phyloP scores from a whole-genome alignment of 768 basidiomycete species.

The Rubroboletus satanas region DNA sequence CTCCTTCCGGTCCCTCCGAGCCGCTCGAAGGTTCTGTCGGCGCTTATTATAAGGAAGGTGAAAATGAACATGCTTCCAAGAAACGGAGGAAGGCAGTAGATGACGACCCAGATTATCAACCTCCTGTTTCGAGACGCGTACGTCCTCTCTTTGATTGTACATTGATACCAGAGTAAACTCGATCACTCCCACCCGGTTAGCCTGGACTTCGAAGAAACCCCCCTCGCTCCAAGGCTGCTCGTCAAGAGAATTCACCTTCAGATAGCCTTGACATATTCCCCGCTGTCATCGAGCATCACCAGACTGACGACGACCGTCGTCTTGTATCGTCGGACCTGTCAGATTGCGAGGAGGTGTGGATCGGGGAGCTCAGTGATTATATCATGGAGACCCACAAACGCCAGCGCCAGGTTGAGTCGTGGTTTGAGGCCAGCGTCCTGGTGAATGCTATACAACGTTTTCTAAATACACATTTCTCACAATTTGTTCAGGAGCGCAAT shows the following conservation, averaged over 20 bases:
- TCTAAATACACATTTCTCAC: not conserved
- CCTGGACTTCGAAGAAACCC: constrained; percentile 43
- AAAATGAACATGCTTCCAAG: constrained; percentile 34
- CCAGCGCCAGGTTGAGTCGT: constrained; percentile 66
- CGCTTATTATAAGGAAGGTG: constrained; percentile 31
- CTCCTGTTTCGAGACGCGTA: constrained; percentile 51
- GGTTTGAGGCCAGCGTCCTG: constrained; percentile 64
- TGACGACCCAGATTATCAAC: constrained; percentile 55
- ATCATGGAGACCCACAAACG: constrained; percentile 69
- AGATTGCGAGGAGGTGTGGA: constrained; percentile 77
- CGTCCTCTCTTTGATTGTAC: constrained; percentile 27
- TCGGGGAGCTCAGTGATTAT: constrained; percentile 64
- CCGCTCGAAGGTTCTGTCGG: constrained; percentile 14
- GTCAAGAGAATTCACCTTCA: constrained; percentile 27
- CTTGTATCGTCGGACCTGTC: constrained; percentile 74
- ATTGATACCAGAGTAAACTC: not conserved
- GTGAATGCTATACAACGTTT: constrained; percentile 37
- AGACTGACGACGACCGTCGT: constrained; percentile 40
- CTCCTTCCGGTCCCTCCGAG: constrained; percentile 18
- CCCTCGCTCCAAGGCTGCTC: constrained; percentile 35
- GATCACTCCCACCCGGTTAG: constrained; percentile 14
- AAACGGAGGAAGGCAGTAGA: constrained; percentile 47
- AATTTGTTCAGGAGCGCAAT: constrained; percentile 61
- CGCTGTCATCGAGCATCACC: constrained; percentile 20
- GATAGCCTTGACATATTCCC: constrained; percentile 21